Evolutionary conservation across 2,329 filamentous ascomycete genomes (phyloP).

Genomic region (Aplosporella prunicola): DNA sequence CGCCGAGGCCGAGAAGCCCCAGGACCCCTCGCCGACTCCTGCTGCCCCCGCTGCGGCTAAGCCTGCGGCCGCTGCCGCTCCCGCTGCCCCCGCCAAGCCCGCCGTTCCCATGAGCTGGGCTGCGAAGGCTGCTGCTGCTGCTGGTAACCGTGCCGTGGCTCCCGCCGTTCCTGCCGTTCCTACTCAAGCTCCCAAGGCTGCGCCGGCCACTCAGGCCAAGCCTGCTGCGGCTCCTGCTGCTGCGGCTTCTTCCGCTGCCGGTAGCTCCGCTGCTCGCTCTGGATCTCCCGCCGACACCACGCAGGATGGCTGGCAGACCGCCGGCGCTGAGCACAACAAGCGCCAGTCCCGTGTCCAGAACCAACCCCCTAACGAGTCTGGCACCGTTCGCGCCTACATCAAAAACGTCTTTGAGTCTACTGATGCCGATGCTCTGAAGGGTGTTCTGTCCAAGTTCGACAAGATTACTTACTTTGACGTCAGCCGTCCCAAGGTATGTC

Average conservation of each 20-base stretch:
- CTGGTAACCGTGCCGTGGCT: constrained; percentile 33
- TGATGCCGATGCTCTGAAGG: constrained; percentile 60
- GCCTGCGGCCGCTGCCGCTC: constrained; percentile 43
- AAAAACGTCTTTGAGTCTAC: constrained; percentile 93
- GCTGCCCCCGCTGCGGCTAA: constrained; percentile 45
- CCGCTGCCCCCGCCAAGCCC: constrained; percentile 50
- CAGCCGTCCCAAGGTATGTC: constrained; percentile 62
- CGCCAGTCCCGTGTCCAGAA: constrained; percentile 68
- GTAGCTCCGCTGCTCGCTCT: constrained; percentile 17
- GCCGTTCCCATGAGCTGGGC: constrained; percentile 61
- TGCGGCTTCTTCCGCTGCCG: constrained; percentile 20
- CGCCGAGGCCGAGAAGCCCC: constrained; percentile 49
- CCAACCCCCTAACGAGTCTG: constrained; percentile 56
- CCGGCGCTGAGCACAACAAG: constrained; percentile 67
- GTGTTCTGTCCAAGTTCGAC: constrained; percentile 59
- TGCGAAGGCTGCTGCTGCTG: constrained; percentile 45
- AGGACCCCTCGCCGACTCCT: constrained; percentile 51
- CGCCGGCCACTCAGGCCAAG: constrained; percentile 11
- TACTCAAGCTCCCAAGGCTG: constrained; percentile 26
- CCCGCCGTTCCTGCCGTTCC: constrained; percentile 30
- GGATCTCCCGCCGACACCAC: constrained; percentile 33
- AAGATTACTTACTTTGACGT: constrained; percentile 56
- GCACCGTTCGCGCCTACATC: constrained; percentile 77
- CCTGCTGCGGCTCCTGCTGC: constrained; percentile 25
- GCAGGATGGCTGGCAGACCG: constrained; percentile 71